Evolutionary conservation across 306 rosid genomes (phyloP), one percentile per base, ranked within the genome.

Genomic region (Vigna nakashimae): DNA sequence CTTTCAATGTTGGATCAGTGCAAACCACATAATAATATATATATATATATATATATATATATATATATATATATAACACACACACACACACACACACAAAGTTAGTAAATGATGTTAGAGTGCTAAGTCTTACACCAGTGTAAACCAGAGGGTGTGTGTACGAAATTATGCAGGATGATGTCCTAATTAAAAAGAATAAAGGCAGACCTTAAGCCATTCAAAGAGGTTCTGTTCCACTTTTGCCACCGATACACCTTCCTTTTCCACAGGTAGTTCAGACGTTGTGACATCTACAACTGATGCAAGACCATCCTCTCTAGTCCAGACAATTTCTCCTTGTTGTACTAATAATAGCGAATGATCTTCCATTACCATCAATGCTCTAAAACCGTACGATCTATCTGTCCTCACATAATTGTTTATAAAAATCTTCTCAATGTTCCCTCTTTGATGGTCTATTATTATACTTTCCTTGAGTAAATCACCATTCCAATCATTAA

Each of bases 271-370:
- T 67, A 96, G 87, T 86, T 96, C 98, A 46, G 96, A 91, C 9
- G 93, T 86, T 73, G 89, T 83, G 58, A 87, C 98, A 83, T 89
- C 95, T 51, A 96, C 88, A 60, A 96, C 86, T 62, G 99, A 93
- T 53, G 99, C 99, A 81, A 96, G 97, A 79, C 99, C 96, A 81
- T 96, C 99, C 80, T 96, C 99, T 88, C 99, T 88, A 69, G 87
- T 84, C 99, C 99, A 96, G 70, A 96, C 99, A 90, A 90, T 85
- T 66, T 74, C 98, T 75, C 98, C 98, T 86, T 96, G 99, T 80
- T 96, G 99, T 48, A 96, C 85, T 83, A 96, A 82, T 69, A 92
- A 65, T 40, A 96, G 94, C 15, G 98, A 96, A 86, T 96, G 93
- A 80, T 96, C 99, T 84, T 96, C 99, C 98, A 89, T 89, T 74